phyloP scores from a whole-genome alignment of 257 asterid species.

The Nicotiana paniculata region DNA sequence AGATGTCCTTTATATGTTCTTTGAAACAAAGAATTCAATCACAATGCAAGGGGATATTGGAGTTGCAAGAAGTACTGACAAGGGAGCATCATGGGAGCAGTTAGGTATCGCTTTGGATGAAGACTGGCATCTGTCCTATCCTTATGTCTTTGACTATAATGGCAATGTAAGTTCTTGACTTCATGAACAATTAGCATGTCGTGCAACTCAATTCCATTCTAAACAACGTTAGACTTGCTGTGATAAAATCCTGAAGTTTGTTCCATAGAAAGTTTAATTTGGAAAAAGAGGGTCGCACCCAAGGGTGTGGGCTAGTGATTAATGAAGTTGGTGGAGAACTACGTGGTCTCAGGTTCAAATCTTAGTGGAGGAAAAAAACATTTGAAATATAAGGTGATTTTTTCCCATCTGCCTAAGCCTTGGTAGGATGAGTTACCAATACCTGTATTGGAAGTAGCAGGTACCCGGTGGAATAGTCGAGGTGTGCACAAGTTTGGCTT shows the following conservation, averaged over 20 bases:
- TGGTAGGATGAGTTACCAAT: too few relatives aligned
- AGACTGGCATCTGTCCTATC: slow-evolving; percentile 97
- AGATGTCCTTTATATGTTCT: slow-evolving; percentile 61
- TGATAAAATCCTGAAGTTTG: neutral
- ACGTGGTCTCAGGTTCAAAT: too few relatives aligned
- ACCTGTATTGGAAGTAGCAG: too few relatives aligned
- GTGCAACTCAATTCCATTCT: neutral
- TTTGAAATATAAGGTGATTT: too few relatives aligned
- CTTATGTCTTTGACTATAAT: slow-evolving; percentile 74
- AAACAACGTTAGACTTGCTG: neutral
- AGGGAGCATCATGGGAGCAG: slow-evolving; percentile 91
- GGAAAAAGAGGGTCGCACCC: neutral
- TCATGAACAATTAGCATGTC: neutral
- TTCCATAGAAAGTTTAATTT: neutral
- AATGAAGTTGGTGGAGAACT: too few relatives aligned
- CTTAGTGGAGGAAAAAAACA: too few relatives aligned
- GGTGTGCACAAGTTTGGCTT: too few relatives aligned
- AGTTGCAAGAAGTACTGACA: slow-evolving; percentile 72
- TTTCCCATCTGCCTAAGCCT: too few relatives aligned
- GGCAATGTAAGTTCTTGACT: slow-evolving; percentile 58
- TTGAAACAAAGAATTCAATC: slow-evolving; percentile 79
- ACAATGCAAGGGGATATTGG: slow-evolving; percentile 97
- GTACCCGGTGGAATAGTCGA: too few relatives aligned
- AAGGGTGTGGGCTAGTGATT: too few relatives aligned
- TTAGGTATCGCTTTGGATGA: slow-evolving; percentile 88